Evolutionary conservation across 192 early-diverging fungal species (phyloP), one percentile per base, ranked within the genome.

Genomic region (Coemansia aciculifera): DNA sequence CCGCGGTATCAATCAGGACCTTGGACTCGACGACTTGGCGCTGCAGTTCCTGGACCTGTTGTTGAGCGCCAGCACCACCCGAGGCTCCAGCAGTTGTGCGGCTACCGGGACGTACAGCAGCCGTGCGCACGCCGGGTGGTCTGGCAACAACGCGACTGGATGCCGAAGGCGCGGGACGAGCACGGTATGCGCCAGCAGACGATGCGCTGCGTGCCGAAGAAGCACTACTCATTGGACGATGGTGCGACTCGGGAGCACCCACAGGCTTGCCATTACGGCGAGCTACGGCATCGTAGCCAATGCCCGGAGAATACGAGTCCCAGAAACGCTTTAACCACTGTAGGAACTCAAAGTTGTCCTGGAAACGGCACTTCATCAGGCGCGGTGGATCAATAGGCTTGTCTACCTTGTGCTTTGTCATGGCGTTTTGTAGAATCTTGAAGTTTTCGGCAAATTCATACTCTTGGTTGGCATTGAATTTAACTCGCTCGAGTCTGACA

Each of bases 301-400:
- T 89, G n/a, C 91, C 90, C 23, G 93, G 89, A 75, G 85, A 93
- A 75, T 94, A 91, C 29, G 85, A 83, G 74, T 99, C 94, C 96
- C 94, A 96, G 79, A 87, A 95, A 66, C 89, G 89, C 69, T 94
- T 97, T 66, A 95, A 64, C 94, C 95, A 99, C 71, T 99, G 97
- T 74, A 98, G 74, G 73, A 99, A 96, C 87, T 98, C 96, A 62
- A 99, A 87, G 77, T 99, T 99, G 84, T 99, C 97, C 87, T 98
- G 96, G 74, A 99, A 95, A 62, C 92, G 94, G 85, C 94, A 95
- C 78, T 97, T 99, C 75, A 93, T 87, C 59, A 99, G 84, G 11
- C 91, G 84, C 34, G 96, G 90, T 11, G 95, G 94, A 39, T 94
- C 94, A 52, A 99, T 90, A 29, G 84, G 84, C 84, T 97, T 96